Base-by-base conservation (phyloP, 2,329 filamentous ascomycete species). In the Aspergillus ibericus region DNA sequence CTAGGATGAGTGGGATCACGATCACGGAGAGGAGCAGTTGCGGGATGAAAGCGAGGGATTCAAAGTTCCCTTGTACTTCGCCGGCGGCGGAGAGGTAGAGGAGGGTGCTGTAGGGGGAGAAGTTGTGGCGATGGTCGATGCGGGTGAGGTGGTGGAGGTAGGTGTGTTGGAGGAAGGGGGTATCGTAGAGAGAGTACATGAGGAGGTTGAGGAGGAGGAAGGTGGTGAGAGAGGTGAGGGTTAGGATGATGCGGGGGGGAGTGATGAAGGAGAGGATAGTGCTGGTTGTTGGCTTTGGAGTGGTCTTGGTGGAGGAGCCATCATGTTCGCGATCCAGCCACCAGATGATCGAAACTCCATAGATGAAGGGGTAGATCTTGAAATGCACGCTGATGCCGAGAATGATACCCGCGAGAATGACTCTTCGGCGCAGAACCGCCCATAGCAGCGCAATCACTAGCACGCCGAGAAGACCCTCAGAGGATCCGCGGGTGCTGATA, bases 291-390 rank as follows among this genome's bases (percentile, higher is more conserved):
- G 27, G 5, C 5, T 13, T 53, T 4, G 12, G 42, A 4, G 16
- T 2, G 3, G 46, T 36, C 7, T 58, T 53, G 8, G 46, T 29
- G n/a, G 55, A 25, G n/a, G 55, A 20, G 13, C 59, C 62, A 49
- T 70, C 65, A 25, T 47, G 59, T 7, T 69, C 76, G 5, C 29
- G 62, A 64, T 74, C 66, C 55, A 80, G 61, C 68, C 74, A 77
- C 78, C 78, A 80, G 12, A 81, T 53, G 40, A 78, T 73, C 10
- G 76, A 77, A 2, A 88, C 85, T 1, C 91, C 93, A 75, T 99
- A 99, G 60, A 99, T 91, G 75, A 98, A 96, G 0, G 95, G 95
- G 70, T 99, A 99, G 61, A 99, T 98, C 82, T 99, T 99, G 78
- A 99, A 96, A 77, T 99, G 95, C 25, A 98, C 93, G 1, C 86